Percentiles rank a stretch among this genome's conserved stretches.
Evolutionary conservation across 1,139 yeast species (phyloP).

Genomic region (Scheffersomyces insectosa): DNA sequence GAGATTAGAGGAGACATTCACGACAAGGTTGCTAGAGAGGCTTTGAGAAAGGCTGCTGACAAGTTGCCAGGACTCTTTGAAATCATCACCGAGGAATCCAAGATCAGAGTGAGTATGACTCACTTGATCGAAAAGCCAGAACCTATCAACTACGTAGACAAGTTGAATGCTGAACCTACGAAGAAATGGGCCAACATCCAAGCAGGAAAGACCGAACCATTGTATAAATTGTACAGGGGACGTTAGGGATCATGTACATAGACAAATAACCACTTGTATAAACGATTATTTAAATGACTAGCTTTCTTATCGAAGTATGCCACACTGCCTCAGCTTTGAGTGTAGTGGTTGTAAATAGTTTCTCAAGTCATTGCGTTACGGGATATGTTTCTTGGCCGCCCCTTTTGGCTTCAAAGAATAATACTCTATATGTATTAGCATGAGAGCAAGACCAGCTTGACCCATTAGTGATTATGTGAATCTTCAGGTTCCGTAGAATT

Average conservation of each 20-base stretch:
- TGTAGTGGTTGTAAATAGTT: too few species aligned
- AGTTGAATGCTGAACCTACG: constrained; percentile 63
- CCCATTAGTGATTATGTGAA: too few species aligned
- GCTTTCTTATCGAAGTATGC: too few species aligned
- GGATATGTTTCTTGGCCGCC: too few species aligned
- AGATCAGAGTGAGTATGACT: constrained; percentile 73
- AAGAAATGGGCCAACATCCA: constrained; percentile 55
- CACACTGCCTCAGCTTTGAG: not conserved
- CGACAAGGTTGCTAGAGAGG: constrained; percentile 88
- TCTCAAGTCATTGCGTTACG: too few species aligned
- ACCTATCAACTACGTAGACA: constrained; percentile 54
- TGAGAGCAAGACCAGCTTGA: too few species aligned
- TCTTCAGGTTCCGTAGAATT: too few species aligned
- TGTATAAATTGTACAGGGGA: constrained; percentile 56
- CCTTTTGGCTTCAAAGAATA: too few species aligned
- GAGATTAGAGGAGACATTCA: constrained; percentile 83
- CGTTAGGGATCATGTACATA: constrained; percentile 32
- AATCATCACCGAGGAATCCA: constrained; percentile 66
- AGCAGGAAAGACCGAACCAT: constrained; percentile 45
- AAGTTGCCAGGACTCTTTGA: constrained; percentile 93
- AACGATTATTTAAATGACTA: not conserved
- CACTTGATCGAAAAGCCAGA: constrained; percentile 43
- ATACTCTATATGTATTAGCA: too few species aligned
- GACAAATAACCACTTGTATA: not conserved
- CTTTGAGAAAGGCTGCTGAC: constrained; percentile 86